phyloP scores from a whole-genome alignment of 1,284 basidiomycete genomes.

The Pyrrhoderma noxium region DNA sequence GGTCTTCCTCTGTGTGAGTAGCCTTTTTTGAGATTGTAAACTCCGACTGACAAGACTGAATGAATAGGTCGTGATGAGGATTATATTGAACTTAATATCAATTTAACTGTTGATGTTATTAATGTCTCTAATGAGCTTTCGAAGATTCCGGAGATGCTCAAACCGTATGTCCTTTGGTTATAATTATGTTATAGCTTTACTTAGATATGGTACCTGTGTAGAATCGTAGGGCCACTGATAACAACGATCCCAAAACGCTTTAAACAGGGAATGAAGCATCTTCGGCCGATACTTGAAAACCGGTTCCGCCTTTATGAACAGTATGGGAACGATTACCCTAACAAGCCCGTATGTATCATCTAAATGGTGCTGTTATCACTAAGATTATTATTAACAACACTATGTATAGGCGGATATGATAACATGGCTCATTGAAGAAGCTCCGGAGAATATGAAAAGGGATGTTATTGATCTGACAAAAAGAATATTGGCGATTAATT shows the following conservation, averaged over 20 bases:
- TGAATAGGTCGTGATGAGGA: conserved; percentile 35
- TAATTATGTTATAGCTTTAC: neutral
- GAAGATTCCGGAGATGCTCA: conserved; percentile 31
- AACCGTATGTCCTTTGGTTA: conserved; percentile 8
- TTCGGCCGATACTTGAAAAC: conserved; percentile 33
- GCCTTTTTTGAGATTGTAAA: neutral
- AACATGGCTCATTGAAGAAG: conserved; percentile 15
- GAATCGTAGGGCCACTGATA: conserved; percentile 3
- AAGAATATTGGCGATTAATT: conserved; percentile 25
- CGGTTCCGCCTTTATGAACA: conserved; percentile 27
- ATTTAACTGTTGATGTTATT: conserved; percentile 28
- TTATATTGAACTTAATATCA: conserved; percentile 31
- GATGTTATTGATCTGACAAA: conserved; percentile 18
- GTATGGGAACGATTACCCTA: conserved; percentile 30
- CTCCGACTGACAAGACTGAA: neutral
- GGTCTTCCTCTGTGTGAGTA: conserved; percentile 34
- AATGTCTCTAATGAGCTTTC: conserved; percentile 24
- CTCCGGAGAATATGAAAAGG: conserved; percentile 10
- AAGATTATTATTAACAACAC: neutral
- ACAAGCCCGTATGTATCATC: conserved; percentile 31
- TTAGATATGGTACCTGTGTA: neutral
- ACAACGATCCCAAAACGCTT: conserved; percentile 3
- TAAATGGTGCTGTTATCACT: neutral
- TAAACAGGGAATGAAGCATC: conserved; percentile 23
- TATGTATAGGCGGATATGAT: conserved; percentile 11